These are phyloP conservation scores for Suzukiozyma palmioleophila DNA, from an alignment of 1,139 yeast species.

Conservation along the genomic window DNA sequence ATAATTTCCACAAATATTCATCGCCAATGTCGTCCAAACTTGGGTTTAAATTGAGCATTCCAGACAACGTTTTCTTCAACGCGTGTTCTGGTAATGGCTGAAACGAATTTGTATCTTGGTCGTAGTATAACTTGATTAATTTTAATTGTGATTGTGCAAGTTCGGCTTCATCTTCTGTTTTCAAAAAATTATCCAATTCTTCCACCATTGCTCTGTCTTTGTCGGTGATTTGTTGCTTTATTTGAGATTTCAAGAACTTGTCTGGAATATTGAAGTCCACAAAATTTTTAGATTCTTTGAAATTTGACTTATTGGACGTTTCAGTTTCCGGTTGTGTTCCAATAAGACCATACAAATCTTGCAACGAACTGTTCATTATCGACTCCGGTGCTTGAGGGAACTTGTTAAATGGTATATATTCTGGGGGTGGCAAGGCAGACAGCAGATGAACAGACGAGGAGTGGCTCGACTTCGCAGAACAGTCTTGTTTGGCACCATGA, in stretches of 20 bases:
- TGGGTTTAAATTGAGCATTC: slow-evolving; percentile 37
- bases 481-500: background rate
- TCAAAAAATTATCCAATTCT: slow-evolving; percentile 23
- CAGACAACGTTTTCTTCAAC: slow-evolving; percentile 36
- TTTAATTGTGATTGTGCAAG: slow-evolving; percentile 22
- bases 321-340: slow-evolving; percentile 6
- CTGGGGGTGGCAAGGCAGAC: background rate
- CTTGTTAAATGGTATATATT: slow-evolving; percentile 22
- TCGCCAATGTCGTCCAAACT: slow-evolving; percentile 35
- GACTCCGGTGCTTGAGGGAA: slow-evolving; percentile 29
- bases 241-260: slow-evolving; percentile 22
- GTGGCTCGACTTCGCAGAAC: too few relatives aligned
- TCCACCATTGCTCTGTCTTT: slow-evolving; percentile 24
- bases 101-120: slow-evolving; percentile 23
- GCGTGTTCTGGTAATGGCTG: slow-evolving; percentile 35
- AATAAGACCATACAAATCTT: slow-evolving; percentile 18
- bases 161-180: slow-evolving; percentile 23
- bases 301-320: background rate
- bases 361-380: slow-evolving; percentile 14
- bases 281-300: slow-evolving; percentile 9
- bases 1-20: slow-evolving; percentile 37
- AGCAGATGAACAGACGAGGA: too few relatives aligned
- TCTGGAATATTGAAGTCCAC: slow-evolving; percentile 31
- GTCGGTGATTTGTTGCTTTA: slow-evolving; percentile 18
- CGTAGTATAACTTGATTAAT: slow-evolving; percentile 25